Base-by-base conservation (phyloP, 805 yeast genomes). In the Wickerhamia fluorescens region DNA sequence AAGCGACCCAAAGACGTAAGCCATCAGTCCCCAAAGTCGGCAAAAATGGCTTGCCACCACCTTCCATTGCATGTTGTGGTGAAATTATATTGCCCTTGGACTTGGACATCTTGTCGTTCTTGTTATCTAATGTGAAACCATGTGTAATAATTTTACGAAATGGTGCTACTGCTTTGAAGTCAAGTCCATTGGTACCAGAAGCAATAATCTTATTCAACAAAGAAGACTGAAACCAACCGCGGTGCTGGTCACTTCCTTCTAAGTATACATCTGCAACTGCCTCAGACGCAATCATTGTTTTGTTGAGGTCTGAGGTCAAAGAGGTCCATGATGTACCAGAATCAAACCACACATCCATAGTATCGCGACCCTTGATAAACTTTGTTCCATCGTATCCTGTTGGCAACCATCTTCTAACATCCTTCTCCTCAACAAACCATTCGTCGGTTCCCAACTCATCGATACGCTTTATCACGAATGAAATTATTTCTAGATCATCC, bases 311-410 rank as follows among this genome's bases (percentile, higher is more conserved):
- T 2, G 54, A 49, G 23, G 58, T 60, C 13, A 81, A 59, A 25
- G 73, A 67, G 7, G 75, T 70, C 97, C 98, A 92, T 19, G 92
- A 78, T 1, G 94, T 74, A 0, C 99, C 99, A 22, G 95, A 82
- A 53, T 92, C 99, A 58, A 92, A 89, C 99, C 99, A 92, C 12
- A 92, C 98, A 56, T 92, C 99, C 87, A 92, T 82, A 0, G 98
- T 92, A 43, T 92, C 98, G 24, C 65, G 71, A 1, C 95, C 89
- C 44, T 84, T 80, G 14, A 47, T 45, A 38, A 66, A 81, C 2
- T 60, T 42, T 3, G 43, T 31, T 0, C 75, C 78, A 16, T 58
- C 45, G 31, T 61, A 59, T 2, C 54, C 42, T 3, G 60, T 63
- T 0, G 96, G 96, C 10, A 92, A 51, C 96, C 96, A 92, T 36